A percentile compares a stretch with the other conserved stretches of the same genome.
Conservation (phyloP, 2,329 filamentous ascomycete genomes). For the Didymella sp. region DNA sequence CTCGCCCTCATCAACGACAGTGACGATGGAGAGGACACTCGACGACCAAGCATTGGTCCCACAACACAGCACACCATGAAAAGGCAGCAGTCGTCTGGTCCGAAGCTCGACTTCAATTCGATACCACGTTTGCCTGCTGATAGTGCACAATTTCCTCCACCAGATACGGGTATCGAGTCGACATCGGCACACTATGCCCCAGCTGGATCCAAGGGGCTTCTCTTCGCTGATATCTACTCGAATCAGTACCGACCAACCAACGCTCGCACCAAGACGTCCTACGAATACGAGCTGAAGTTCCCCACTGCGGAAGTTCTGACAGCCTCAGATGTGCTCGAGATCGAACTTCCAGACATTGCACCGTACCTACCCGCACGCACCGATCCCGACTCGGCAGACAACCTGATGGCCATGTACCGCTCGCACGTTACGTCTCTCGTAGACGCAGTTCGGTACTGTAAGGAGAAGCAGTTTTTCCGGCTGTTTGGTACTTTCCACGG, state of each 20-base stretch:
- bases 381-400: constrained; percentile 85
- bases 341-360: constrained; percentile 85
- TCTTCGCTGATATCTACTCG: constrained; percentile 57
- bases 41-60: constrained; percentile 32
- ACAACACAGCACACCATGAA: constrained; percentile 34
- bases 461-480: constrained; percentile 95
- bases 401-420: constrained; percentile 84
- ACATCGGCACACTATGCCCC: constrained; percentile 43
- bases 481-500: constrained; percentile 95
- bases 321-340: constrained; percentile 70
- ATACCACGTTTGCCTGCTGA: constrained; percentile 57
- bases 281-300: constrained; percentile 69
- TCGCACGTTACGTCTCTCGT: constrained; percentile 95
- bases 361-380: constrained; percentile 80
- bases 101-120: constrained; percentile 49
- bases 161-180: constrained; percentile 37
- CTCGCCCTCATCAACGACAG: constrained; percentile 58
- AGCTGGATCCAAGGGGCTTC: constrained; percentile 52
- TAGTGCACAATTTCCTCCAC: constrained; percentile 55
- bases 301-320: constrained; percentile 63
- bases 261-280: constrained; percentile 58
- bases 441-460: constrained; percentile 94
- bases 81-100: constrained; percentile 43
- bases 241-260: constrained; percentile 49
- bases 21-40: constrained; percentile 36